Conservation (phyloP, 768 basidiomycete species). For the Pleurotus salmoneostramineus region DNA sequence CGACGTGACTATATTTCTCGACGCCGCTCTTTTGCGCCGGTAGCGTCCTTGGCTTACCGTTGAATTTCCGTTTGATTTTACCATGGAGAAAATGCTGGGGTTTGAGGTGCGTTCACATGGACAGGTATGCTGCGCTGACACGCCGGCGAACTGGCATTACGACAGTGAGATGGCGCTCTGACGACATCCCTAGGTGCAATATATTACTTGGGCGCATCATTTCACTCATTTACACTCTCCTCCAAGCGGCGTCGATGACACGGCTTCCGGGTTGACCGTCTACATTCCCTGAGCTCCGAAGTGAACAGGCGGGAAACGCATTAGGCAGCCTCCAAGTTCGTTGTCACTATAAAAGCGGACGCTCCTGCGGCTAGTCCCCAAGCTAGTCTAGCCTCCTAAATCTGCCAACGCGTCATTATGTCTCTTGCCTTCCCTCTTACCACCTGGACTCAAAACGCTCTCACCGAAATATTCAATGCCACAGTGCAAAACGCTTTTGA, state of each 20-base stretch:
- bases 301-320: background rate
- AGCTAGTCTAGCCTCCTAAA: background rate
- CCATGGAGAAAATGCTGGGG: no score
- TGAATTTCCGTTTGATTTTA: no score
- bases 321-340: background rate
- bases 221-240: background rate
- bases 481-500: conserved; percentile 30
- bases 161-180: background rate
- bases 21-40: no score
- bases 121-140: background rate
- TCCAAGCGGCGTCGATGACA: background rate
- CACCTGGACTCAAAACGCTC: conserved; percentile 30
- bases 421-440: conserved; percentile 26
- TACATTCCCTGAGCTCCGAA: background rate
- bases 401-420: background rate
- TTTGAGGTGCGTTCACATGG: background rate
- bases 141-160: background rate
- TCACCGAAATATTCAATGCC: conserved; percentile 31
- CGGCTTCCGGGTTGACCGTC: background rate
- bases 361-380: no score
- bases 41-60: no score
- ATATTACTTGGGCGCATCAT: background rate
- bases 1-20: no score
- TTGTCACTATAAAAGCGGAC: background rate
- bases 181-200: background rate